These are phyloP conservation scores for Diaporthe sp. DNA, from an alignment of 2,329 filamentous ascomycete species.

Conservation along the genomic window DNA sequence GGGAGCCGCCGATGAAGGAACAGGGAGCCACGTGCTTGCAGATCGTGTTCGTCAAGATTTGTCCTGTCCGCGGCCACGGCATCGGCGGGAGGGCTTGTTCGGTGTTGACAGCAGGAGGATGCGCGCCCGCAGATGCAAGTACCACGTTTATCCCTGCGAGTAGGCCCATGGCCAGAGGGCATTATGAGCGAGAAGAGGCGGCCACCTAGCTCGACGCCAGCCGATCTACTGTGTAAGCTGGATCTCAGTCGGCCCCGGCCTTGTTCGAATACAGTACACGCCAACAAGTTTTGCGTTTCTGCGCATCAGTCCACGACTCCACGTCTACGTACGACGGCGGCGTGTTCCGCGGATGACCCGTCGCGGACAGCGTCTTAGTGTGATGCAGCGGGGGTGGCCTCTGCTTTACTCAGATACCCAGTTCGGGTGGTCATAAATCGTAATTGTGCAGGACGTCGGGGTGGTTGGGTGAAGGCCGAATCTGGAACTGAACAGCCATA, in stretches of 20 bases:
- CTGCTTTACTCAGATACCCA: slow-evolving; percentile 7
- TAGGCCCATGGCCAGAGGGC: neutral
- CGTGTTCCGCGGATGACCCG: slow-evolving; percentile 13
- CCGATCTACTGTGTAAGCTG: neutral
- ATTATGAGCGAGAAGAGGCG: neutral
- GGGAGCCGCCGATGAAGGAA: slow-evolving; percentile 25
- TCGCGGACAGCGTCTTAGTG: slow-evolving; percentile 11
- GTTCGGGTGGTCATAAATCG: neutral
- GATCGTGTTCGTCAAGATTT: slow-evolving; percentile 33
- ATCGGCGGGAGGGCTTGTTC: slow-evolving; percentile 17
- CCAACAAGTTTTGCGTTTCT: slow-evolving; percentile 3
- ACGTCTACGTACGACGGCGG: slow-evolving; percentile 19
- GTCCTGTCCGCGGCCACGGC: slow-evolving; percentile 8
- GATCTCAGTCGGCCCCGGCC: slow-evolving; percentile 6
- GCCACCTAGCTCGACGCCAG: slow-evolving; percentile 12
- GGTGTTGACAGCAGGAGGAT: slow-evolving; percentile 17
- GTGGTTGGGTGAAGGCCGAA: slow-evolving; percentile 24
- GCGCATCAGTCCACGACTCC: slow-evolving; percentile 22
- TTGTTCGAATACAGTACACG: slow-evolving; percentile 1
- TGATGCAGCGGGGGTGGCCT: slow-evolving; percentile 18
- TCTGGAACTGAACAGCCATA: neutral
- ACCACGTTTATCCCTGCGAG: neutral
- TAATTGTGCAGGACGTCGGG: slow-evolving; percentile 28
- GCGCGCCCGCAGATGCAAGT: slow-evolving; percentile 1
- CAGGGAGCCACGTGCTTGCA: slow-evolving; percentile 34